Base-by-base conservation (phyloP, 169 alveolate species). In the Blepharisma undulans region DNA sequence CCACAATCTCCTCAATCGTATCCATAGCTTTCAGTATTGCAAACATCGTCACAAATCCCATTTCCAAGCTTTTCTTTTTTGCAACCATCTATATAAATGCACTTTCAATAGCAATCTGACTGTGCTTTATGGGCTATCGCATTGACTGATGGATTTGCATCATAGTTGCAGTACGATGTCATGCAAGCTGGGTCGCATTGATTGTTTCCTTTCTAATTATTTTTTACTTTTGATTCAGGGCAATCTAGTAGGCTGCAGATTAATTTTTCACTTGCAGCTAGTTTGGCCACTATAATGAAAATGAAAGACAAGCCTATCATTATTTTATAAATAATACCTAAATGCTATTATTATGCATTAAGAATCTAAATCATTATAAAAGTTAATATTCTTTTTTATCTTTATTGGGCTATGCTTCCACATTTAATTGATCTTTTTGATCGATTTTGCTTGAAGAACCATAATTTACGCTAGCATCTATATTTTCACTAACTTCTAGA, bases 81-180 rank as follows among this genome's bases (percentile, higher is more conserved):
- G 18, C 80, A 74, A 18, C 80, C 80, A 25, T 74, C 80, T 22
- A 22, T 74, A 79, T 33, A 79, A 2, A 74, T 74, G 80, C 80
- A 74, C 1, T 18, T 22, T 25, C 33, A 25, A 5, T 25, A 74
- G 29, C 80, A 79, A 33, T 33, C 87, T 32, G 87, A 79, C 2
- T 25, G 8, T 29, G 8, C 87, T 79, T 79, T n/a, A 79, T 79
- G 82, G 14, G 12, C 66, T 21, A n/a, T 0, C 0, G 22, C 87
- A 25, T 29, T 21, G 7, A 27, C 87, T 10, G 82, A 79, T 12
- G 10, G 6, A 76, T 14, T 30, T 29, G 87, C 0, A 61, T 86
- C 91, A 72, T 29, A 86, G 14, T 66, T 66, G 84, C 91, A 86
- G 18, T 25, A 25, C 25, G 91, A 27, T 27, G 6, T 86, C 91